A percentile compares a stretch with the other conserved stretches of the same genome.
These are phyloP conservation scores for Oryza brachyantha DNA, from an alignment of 176 grass and related monocot species.

Conservation along the genomic window DNA sequence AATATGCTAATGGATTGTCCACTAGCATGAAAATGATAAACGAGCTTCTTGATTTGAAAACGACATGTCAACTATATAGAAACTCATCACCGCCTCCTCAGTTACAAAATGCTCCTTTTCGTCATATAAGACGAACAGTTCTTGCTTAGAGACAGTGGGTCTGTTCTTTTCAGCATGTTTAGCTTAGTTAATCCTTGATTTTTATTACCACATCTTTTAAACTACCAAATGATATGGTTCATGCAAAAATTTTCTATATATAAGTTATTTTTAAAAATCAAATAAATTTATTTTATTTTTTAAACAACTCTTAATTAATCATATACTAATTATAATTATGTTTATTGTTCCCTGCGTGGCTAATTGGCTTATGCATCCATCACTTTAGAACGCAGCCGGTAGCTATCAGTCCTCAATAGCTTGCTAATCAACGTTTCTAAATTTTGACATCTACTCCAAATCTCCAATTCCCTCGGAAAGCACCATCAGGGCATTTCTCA, in stretches of 20 bases:
- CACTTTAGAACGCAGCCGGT: too few species aligned
- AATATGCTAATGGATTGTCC: neutral
- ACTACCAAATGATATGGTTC: too few species aligned
- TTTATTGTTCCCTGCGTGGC: too few species aligned
- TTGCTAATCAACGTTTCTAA: neutral
- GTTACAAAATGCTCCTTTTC: neutral
- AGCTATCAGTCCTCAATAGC: neutral
- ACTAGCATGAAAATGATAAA: neutral
- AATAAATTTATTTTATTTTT: too few species aligned
- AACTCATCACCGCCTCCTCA: neutral
- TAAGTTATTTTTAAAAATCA: too few species aligned
- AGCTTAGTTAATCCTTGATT: too few species aligned
- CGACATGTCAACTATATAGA: neutral
- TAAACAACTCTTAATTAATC: too few species aligned
- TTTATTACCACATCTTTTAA: too few species aligned
- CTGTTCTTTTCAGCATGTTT: too few species aligned
- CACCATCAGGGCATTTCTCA: rapidly evolving
- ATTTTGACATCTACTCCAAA: neutral
- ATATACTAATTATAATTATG: too few species aligned
- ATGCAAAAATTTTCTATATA: too few species aligned
- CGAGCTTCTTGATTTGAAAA: neutral
- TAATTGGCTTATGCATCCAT: too few species aligned
- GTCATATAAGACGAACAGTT: neutral
- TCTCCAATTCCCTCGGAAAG: neutral
- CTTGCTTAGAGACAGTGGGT: neutral